Conservation (phyloP, 352 stramenopile species). For the Aphanomyces astaci region DNA sequence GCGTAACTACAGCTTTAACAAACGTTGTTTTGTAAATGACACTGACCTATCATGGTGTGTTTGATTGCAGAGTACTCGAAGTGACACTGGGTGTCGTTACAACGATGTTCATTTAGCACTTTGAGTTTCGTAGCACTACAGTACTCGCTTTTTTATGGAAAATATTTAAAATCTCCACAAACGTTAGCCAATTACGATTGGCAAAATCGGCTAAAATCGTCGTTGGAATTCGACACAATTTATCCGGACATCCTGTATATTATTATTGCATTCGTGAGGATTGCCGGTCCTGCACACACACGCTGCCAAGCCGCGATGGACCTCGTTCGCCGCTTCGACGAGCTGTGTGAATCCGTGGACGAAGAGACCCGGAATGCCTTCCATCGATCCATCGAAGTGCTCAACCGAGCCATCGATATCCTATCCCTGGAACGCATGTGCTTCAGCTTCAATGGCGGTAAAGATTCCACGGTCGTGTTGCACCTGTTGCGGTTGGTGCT, state of each 20-base stretch:
- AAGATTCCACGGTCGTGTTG: conserved; percentile 88
- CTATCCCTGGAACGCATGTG: conserved; percentile 63
- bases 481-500: conserved; percentile 81
- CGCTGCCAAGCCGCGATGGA: neutral
- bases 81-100: no score
- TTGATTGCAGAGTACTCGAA: no score
- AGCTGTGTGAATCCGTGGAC: conserved; percentile 47
- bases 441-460: conserved; percentile 91
- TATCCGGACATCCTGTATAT: neutral
- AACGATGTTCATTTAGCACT: no score
- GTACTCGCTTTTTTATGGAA: no score
- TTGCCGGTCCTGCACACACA: neutral
- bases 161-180: no score
- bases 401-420: conserved; percentile 73
- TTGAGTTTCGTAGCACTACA: no score
- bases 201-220: no score
- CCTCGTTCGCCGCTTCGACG: conserved; percentile 40
- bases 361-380: conserved; percentile 38
- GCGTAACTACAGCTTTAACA: no score
- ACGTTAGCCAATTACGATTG: no score
- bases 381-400: conserved; percentile 62
- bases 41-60: no score
- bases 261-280: neutral
- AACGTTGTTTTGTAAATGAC: no score
- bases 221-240: neutral